Evolutionary conservation across 202 grass and related monocot species (phyloP), one percentile per base, ranked within the genome.

Genomic region (Panicum virgatum): DNA sequence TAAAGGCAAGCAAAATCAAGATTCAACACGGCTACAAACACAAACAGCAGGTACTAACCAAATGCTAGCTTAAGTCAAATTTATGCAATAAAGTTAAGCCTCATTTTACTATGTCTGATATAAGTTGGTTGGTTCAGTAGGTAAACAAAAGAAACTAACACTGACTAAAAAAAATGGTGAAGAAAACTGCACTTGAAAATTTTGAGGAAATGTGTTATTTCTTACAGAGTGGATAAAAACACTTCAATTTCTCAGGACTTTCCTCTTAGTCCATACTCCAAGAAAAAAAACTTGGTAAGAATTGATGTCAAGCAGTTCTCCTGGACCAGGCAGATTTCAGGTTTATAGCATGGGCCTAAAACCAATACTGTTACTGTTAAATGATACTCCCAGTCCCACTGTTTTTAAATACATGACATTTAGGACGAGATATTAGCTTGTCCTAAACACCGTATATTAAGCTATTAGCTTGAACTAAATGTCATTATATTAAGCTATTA

Each of bases 1-100:
- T 37, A 29, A 29, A 80, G 69, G 62, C 62, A 86, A 86, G 75
- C 68, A 86, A 85, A 57, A 47, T 40, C 5, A 75, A 69, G 53
- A 74, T 77, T 58, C 14, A 64, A 76, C 42, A 69, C 14, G 66
- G 59, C 29, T 26, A 79, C 66, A 73, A 80, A 48, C 47, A 60
- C 11, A 5, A 67, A 48, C 40, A 50, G 27, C 30, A 84, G 19
- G 61, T 84, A 79, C 12, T 61, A 88, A 39, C 27, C 62, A 37
- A 11, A 52, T 80, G 38, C 15, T 63, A 47, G 10, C 63, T 65
- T 19, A 67, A 74, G 25, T 74, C 39, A 59, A 76, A 85, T 3
- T 65, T 50, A 71, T 50, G 77, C 16, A 53, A 66, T 42, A 67
- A n/a, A 60, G 46, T 3, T 29, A 58, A 83, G 32, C 56, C 13